phyloP scores from a whole-genome alignment of 129 eudicot species.

The Centaurea solstitialis region DNA sequence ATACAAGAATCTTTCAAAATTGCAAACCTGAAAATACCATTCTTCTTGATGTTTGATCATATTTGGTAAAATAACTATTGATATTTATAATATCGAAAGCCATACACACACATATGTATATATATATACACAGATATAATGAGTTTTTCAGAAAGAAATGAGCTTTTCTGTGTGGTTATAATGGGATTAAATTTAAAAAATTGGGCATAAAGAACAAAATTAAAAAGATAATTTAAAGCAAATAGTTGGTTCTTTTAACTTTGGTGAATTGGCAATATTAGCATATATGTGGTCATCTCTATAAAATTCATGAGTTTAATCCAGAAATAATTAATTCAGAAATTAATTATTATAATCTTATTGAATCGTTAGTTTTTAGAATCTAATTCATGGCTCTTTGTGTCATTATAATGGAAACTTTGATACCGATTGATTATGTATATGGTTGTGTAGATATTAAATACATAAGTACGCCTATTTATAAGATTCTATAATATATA shows the following conservation, averaged over 20 bases:
- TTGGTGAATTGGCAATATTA: conserved; percentile 30
- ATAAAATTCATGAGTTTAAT: conserved; percentile 16
- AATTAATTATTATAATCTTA: neutral
- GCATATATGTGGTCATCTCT: conserved; percentile 15
- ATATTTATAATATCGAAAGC: too few relatives aligned
- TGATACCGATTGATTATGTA: neutral
- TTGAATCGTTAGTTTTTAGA: conserved; percentile 18
- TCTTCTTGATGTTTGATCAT: neutral
- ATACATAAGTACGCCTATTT: neutral
- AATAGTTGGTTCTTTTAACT: conserved; percentile 19
- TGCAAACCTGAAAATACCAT: neutral
- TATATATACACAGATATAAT: neutral
- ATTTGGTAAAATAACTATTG: neutral
- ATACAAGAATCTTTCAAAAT: neutral
- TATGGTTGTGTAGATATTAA: neutral
- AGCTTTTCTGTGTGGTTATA: neutral
- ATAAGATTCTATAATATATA: neutral
- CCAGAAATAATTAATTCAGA: neutral
- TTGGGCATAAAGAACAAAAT: neutral
- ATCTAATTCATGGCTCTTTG: conserved; percentile 5
- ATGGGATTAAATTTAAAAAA: neutral
- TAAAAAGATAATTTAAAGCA: neutral
- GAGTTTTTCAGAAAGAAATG: neutral
- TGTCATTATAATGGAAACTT: neutral
- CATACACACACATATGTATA: neutral